A percentile compares a stretch with the other conserved stretches of the same genome.
These are phyloP conservation scores for Salix udensis DNA, from an alignment of 345 rosid species.

Conservation along the genomic window DNA sequence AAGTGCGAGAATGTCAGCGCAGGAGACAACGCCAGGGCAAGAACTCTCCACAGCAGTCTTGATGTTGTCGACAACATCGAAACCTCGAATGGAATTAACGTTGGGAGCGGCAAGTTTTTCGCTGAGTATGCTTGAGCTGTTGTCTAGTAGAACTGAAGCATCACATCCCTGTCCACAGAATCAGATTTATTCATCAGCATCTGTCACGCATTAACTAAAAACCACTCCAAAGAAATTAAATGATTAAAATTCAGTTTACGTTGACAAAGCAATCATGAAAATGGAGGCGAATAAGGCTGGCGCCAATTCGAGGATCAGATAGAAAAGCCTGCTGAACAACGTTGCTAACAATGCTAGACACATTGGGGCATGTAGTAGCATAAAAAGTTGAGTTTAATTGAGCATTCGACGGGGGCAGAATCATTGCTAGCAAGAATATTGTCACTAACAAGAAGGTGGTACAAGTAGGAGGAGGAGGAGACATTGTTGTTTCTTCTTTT, in stretches of 20 bases:
- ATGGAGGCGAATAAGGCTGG: slow-evolving; percentile 77
- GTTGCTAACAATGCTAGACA: slow-evolving; percentile 45
- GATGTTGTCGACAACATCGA: slow-evolving; percentile 58
- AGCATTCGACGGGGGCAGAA: slow-evolving; percentile 17
- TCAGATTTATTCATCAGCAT: background rate
- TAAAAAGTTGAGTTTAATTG: slow-evolving; percentile 62
- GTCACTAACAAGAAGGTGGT: background rate
- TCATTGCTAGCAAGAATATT: background rate
- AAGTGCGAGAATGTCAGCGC: slow-evolving; percentile 70
- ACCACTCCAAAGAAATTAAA: too few relatives aligned
- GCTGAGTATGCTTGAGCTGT: slow-evolving; percentile 42
- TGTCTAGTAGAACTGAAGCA: slow-evolving; percentile 59
- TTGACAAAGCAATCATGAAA: slow-evolving; percentile 85
- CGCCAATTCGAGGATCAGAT: slow-evolving; percentile 59
- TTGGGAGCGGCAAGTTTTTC: slow-evolving; percentile 59
- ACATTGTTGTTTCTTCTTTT: background rate
- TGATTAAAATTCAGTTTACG: slow-evolving; percentile 26
- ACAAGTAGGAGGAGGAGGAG: background rate
- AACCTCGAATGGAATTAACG: slow-evolving; percentile 54
- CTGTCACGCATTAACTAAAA: too few relatives aligned
- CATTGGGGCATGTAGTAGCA: slow-evolving; percentile 56
- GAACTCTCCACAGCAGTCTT: slow-evolving; percentile 59
- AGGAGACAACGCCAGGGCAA: slow-evolving; percentile 71
- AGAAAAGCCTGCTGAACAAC: slow-evolving; percentile 54
- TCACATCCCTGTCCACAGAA: slow-evolving; percentile 53